Evolutionary conservation across 306 rosid genomes (phyloP).

Genomic region (Casuarina cunninghamiana): DNA sequence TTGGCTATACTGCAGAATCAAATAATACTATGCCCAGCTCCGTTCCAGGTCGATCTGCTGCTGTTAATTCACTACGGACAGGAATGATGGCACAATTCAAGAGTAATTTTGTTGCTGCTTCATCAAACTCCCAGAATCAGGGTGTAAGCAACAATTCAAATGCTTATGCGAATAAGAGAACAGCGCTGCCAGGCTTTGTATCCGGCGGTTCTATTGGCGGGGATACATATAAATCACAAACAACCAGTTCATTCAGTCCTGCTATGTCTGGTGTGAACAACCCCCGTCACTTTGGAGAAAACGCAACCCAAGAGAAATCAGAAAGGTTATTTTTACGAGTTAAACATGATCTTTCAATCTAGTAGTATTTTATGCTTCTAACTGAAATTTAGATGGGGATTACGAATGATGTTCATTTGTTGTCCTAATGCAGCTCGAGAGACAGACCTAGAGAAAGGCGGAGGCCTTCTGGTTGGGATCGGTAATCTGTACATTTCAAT

Average conservation of each 20-base stretch:
- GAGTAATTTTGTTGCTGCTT: conserved; percentile 80
- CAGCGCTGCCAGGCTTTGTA: conserved; percentile 80
- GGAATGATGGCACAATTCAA: conserved; percentile 90
- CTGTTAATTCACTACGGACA: conserved; percentile 77
- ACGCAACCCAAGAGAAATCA: conserved; percentile 42
- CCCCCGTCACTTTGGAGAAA: conserved; percentile 46
- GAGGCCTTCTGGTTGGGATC: conserved; percentile 93
- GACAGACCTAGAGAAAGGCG: conserved; percentile 77
- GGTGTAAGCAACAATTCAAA: conserved; percentile 43
- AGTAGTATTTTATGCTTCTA: not conserved
- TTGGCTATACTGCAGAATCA: conserved; percentile 77
- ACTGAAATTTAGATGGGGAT: not conserved
- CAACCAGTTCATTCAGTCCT: conserved; percentile 38
- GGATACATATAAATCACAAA: conserved; percentile 37
- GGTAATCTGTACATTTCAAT: conserved; percentile 37
- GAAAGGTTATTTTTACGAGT: conserved; percentile 55
- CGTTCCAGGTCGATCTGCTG: conserved; percentile 63
- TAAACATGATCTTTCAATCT: not conserved
- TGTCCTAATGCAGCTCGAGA: conserved; percentile 54
- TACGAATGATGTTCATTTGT: conserved; percentile 41
- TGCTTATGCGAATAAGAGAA: conserved; percentile 51
- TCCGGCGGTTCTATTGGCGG: conserved; percentile 95
- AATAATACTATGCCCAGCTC: conserved; percentile 47
- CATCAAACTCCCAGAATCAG: conserved; percentile 59
- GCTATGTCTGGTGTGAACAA: conserved; percentile 43